These are phyloP conservation scores for Blumeriella jaapii DNA, from an alignment of 2,329 filamentous ascomycete species.

Conservation along the genomic window DNA sequence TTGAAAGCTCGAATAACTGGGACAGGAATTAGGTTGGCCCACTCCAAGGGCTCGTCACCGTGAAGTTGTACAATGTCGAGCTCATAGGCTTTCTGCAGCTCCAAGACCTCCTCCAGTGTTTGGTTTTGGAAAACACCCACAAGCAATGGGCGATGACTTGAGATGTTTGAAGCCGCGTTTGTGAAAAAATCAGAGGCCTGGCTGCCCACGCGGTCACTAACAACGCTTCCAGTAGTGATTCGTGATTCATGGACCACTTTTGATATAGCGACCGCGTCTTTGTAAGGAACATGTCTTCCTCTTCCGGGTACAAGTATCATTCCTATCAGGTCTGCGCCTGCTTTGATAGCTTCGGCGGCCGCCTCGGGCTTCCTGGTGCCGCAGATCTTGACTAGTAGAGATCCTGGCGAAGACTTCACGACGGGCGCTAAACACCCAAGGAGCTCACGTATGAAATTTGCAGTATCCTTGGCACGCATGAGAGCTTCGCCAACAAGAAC, in stretches of 20 bases:
- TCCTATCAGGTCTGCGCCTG: constrained; percentile 83
- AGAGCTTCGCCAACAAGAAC: constrained; percentile 91
- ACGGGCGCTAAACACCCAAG: constrained; percentile 44
- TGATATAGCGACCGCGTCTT: constrained; percentile 72
- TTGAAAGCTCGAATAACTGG: constrained; percentile 83
- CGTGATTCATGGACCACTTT: constrained; percentile 51
- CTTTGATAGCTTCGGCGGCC: constrained; percentile 67
- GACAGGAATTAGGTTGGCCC: constrained; percentile 79
- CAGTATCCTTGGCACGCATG: constrained; percentile 80
- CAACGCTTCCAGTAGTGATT: constrained; percentile 17
- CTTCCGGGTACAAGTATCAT: constrained; percentile 81
- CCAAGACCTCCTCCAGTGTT: constrained; percentile 68
- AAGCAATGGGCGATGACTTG: constrained; percentile 55
- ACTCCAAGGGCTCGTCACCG: constrained; percentile 84
- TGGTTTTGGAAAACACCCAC: constrained; percentile 95
- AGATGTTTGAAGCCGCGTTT: constrained; percentile 36
- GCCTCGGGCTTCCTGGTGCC: constrained; percentile 77
- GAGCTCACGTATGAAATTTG: constrained; percentile 71
- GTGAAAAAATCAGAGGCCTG: constrained; percentile 59
- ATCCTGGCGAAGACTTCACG: constrained; percentile 29
- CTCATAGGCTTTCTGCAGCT: constrained; percentile 61
- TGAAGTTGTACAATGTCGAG: constrained; percentile 91
- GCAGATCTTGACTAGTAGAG: constrained; percentile 83
- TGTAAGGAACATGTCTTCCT: constrained; percentile 67
- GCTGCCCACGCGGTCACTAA: constrained; percentile 19